Conservation (phyloP, 176 grass and related monocot genomes). For the Ananas comosus region DNA sequence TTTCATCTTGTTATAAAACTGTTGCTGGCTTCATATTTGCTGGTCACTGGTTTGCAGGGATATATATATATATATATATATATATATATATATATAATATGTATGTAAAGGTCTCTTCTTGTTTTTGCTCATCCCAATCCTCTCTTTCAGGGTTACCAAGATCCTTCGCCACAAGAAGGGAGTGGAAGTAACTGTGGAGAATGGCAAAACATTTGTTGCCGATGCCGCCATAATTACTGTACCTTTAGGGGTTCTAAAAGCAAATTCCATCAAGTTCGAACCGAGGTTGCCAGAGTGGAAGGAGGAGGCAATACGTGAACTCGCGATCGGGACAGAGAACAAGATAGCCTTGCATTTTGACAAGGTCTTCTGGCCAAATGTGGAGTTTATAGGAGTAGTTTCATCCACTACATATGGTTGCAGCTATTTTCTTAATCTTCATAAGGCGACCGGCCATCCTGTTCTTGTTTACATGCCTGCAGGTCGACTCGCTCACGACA, state of each 20-base stretch:
- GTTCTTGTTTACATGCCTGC: slow-evolving; percentile 99
- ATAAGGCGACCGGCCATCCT: slow-evolving; percentile 81
- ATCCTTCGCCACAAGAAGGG: slow-evolving; percentile 73
- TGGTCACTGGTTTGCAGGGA: too few relatives aligned
- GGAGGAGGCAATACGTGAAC: slow-evolving; percentile 67
- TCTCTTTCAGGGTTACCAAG: slow-evolving; percentile 59
- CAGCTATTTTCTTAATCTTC: slow-evolving; percentile 99
- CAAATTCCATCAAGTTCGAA: slow-evolving; percentile 67
- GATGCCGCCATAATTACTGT: slow-evolving; percentile 77
- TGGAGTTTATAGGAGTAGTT: slow-evolving; percentile 93
- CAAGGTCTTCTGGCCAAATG: slow-evolving; percentile 97
- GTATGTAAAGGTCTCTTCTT: not conserved
- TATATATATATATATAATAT: not conserved
- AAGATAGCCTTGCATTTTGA: slow-evolving; percentile 91
- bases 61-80: too few relatives aligned
- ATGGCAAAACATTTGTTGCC: slow-evolving; percentile 71
- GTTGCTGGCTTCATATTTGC: too few relatives aligned
- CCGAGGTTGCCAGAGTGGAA: slow-evolving; percentile 88
- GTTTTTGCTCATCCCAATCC: slow-evolving; percentile 16
- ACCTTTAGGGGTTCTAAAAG: slow-evolving; percentile 79
- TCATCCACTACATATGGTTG: slow-evolving; percentile 81
- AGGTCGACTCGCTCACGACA: slow-evolving; percentile 74
- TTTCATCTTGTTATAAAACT: not conserved
- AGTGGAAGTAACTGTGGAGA: slow-evolving; percentile 82
- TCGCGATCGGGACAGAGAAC: slow-evolving; percentile 82